These are phyloP conservation scores for Yarrowia sp. DNA, from an alignment of 805 yeast species.

Conservation along the genomic window DNA sequence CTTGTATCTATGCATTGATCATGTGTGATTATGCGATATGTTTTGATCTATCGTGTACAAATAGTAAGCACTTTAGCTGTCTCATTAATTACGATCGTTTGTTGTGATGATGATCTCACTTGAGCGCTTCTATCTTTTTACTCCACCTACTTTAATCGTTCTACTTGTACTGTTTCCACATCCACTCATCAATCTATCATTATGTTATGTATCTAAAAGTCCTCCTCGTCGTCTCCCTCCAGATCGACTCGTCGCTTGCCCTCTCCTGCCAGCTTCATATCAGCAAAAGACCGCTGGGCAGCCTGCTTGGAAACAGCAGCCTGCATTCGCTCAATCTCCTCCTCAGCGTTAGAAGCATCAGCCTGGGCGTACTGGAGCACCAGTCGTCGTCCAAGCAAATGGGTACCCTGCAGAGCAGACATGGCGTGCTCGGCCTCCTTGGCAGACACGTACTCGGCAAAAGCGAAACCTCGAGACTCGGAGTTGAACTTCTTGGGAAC, in stretches of 20 bases:
- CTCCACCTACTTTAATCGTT: neutral
- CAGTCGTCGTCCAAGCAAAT: conserved; percentile 91
- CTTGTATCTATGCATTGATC: neutral
- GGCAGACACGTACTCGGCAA: conserved; percentile 85
- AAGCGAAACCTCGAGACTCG: conserved; percentile 96
- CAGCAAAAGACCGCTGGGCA: conserved; percentile 73
- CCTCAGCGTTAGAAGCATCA: conserved; percentile 84
- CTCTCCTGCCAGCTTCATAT: conserved; percentile 65
- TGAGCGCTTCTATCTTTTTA: no score
- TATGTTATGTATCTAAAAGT: conserved; percentile 16
- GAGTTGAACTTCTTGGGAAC: conserved; percentile 96
- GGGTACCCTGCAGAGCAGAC: conserved; percentile 93
- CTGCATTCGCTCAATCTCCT: conserved; percentile 89
- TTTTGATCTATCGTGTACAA: no score
- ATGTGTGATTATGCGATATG: neutral
- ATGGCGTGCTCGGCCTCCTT: conserved; percentile 95
- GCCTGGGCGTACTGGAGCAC: conserved; percentile 92
- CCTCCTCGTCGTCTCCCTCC: conserved; percentile 60
- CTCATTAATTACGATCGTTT: no score
- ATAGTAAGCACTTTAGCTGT: no score
- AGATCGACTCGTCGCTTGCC: conserved; percentile 71
- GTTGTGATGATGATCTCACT: no score
- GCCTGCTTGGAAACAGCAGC: conserved; percentile 82
- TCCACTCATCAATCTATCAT: conserved; percentile 2
- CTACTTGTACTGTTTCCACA: neutral